phyloP scores from a whole-genome alignment of 768 basidiomycete genomes.

The Stropharia rugosoannulata region DNA sequence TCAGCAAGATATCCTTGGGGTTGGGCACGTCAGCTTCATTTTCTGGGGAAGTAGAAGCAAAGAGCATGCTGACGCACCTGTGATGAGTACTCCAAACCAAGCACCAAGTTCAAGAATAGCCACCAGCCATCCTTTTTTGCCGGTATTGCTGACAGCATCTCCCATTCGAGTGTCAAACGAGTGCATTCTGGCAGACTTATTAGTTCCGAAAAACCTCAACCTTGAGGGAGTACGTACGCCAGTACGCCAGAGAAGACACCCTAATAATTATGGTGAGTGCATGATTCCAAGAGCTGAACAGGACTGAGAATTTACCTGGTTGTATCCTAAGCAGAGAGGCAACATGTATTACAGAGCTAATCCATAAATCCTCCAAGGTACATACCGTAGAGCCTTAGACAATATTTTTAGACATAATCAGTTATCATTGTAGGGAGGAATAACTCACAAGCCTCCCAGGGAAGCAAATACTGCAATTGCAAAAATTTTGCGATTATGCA shows the following conservation, averaged over 20 bases:
- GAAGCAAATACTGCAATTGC: constrained; percentile 76
- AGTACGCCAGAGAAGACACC: constrained; percentile 80
- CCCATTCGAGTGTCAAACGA: constrained; percentile 57
- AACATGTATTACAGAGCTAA: background rate
- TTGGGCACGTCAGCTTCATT: background rate
- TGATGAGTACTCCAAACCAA: constrained; percentile 72
- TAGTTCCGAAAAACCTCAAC: background rate
- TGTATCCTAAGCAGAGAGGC: constrained; percentile 47
- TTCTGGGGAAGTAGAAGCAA: background rate
- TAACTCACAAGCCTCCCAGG: constrained; percentile 68
- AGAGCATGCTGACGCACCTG: constrained; percentile 36
- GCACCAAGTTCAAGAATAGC: constrained; percentile 75
- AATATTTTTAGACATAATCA: background rate
- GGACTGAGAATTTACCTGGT: constrained; percentile 41
- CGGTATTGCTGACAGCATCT: constrained; percentile 47
- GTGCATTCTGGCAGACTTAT: constrained; percentile 36
- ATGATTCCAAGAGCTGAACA: background rate
- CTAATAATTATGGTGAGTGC: constrained; percentile 25
- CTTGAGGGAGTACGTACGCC: constrained; percentile 35
- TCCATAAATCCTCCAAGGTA: background rate
- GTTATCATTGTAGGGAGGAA: background rate
- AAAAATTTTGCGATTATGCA: constrained; percentile 66
- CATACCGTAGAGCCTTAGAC: constrained; percentile 58
- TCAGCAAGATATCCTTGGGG: constrained; percentile 60
- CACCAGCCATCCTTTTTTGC: constrained; percentile 70